Evolutionary conservation across 345 rosid species (phyloP).

Genomic region (Microthlaspi erraticum): DNA sequence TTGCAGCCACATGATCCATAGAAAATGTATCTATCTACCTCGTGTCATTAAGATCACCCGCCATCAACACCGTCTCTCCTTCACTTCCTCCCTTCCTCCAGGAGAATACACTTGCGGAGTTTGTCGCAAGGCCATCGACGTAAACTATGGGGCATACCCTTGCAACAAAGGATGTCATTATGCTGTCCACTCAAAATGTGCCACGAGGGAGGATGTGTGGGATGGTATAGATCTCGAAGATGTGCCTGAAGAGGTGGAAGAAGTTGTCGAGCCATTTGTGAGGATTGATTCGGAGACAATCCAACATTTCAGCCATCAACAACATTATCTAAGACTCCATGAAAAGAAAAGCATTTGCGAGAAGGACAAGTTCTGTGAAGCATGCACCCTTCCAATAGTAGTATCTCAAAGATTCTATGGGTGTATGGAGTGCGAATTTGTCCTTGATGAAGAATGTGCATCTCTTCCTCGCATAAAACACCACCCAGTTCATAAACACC

Average conservation of each 20-base stretch:
- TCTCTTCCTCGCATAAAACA: neutral
- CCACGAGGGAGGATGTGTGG: neutral
- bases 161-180: neutral
- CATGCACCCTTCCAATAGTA: neutral
- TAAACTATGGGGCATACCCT: neutral
- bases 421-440: neutral
- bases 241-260: neutral
- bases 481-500: neutral
- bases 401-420: neutral
- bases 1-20: neutral
- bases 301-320: neutral
- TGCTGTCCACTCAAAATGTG: constrained; percentile 8
- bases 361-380: neutral
- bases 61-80: neutral
- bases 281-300: neutral
- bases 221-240: neutral
- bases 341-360: no score
- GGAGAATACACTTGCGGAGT: neutral
- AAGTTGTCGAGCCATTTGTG: neutral
- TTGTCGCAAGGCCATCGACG: neutral
- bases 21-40: neutral
- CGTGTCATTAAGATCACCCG: constrained; percentile 19
- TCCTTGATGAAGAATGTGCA: neutral
- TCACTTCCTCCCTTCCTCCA: neutral
- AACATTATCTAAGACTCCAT: neutral